Percentiles rank a stretch among this genome's conserved stretches.
Evolutionary conservation across 257 asterid species (phyloP).

Genomic region (Ligustrum vulgare): DNA sequence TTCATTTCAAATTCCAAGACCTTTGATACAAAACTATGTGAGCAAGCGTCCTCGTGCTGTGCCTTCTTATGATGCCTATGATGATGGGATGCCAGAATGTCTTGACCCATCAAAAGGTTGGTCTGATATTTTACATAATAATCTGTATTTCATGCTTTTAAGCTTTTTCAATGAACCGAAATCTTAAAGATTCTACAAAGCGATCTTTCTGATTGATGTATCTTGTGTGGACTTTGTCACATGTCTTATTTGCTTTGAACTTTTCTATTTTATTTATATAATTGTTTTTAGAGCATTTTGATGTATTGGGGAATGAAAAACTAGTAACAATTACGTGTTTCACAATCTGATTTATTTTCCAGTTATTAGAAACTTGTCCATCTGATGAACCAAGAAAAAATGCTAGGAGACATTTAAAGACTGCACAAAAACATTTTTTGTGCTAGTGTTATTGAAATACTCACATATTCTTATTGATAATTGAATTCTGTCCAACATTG

Average conservation of each 20-base stretch:
- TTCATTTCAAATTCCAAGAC: slow-evolving; percentile 85
- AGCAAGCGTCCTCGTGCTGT: slow-evolving; percentile 54
- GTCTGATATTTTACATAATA: not conserved
- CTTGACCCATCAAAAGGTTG: slow-evolving; percentile 50
- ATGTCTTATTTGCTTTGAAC: not conserved
- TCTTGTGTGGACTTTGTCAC: not conserved
- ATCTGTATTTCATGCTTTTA: not conserved
- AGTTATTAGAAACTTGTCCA: not conserved
- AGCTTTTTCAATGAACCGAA: too few species aligned
- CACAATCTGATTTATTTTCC: not conserved
- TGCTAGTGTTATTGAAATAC: not conserved
- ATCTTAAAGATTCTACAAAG: not conserved
- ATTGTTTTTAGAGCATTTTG: not conserved
- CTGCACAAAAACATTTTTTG: not conserved
- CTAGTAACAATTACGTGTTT: too few species aligned
- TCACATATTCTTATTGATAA: not conserved
- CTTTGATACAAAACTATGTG: slow-evolving; percentile 62
- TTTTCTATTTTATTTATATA: not conserved
- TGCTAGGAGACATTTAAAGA: not conserved
- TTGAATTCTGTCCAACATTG: not conserved
- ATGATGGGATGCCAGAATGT: slow-evolving; percentile 26
- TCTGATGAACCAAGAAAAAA: not conserved
- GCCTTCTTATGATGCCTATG: slow-evolving; percentile 27
- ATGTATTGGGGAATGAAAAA: not conserved
- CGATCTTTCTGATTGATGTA: not conserved